Evolutionary conservation across 1,139 yeast species (phyloP).

Genomic region (Saccharomyces hybrid): DNA sequence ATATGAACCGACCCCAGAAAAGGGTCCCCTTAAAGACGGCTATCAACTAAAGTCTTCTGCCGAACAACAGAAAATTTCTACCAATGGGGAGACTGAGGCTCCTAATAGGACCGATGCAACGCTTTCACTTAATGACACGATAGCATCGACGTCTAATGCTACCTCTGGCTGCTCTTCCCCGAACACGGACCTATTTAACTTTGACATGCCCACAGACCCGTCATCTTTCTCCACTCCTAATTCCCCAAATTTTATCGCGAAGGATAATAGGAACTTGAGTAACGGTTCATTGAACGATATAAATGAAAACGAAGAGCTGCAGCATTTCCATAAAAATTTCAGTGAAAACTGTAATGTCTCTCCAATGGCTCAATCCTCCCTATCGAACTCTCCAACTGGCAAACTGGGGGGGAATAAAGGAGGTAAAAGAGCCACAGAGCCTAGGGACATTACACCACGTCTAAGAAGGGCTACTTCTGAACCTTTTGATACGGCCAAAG

Average conservation of each 20-base stretch:
- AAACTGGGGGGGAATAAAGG: neutral
- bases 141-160: neutral
- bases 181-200: neutral
- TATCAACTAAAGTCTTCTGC: neutral
- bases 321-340: slow-evolving; percentile 15
- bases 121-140: neutral
- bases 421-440: slow-evolving; percentile 7
- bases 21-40: neutral
- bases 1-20: neutral
- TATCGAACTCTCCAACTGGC: neutral
- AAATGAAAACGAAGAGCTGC: slow-evolving; percentile 28
- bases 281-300: slow-evolving; percentile 27
- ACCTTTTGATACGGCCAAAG: slow-evolving; percentile 11
- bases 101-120: neutral
- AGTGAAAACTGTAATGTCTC: neutral
- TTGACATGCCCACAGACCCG: slow-evolving; percentile 6
- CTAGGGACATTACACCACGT: slow-evolving; percentile 11
- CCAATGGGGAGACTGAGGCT: neutral
- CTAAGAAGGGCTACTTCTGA: slow-evolving; percentile 25
- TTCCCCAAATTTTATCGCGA: slow-evolving; percentile 9
- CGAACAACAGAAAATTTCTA: slow-evolving; percentile 9
- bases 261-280: slow-evolving; percentile 18
- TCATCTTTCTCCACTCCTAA: slow-evolving; percentile 10
- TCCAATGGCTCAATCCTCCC: neutral
- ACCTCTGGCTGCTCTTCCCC: neutral